Conservation (phyloP, 139 green algal genomes). For the Eudorina sp. region DNA sequence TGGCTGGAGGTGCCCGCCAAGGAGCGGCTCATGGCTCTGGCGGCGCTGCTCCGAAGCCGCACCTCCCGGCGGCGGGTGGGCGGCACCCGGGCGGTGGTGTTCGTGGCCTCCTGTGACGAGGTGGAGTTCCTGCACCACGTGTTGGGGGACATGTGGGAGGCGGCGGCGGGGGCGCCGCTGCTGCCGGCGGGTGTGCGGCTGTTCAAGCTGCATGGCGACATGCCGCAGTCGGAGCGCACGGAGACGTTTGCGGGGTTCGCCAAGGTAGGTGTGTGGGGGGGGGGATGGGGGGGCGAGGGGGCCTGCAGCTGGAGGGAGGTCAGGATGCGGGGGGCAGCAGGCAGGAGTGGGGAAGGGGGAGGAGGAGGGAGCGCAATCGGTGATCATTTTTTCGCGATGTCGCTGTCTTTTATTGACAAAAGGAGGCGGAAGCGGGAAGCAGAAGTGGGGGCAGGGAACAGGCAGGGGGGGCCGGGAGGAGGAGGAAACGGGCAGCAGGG, state of each 20-base stretch:
- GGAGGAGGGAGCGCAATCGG: too few species aligned
- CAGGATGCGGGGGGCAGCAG: too few species aligned
- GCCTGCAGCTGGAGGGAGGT: neutral
- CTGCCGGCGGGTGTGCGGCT: constrained; percentile 61
- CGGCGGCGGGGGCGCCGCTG: constrained; percentile 54
- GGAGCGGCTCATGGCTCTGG: constrained; percentile 84
- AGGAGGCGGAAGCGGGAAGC: too few species aligned
- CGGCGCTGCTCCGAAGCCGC: constrained; percentile 63
- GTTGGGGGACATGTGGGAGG: constrained; percentile 56
- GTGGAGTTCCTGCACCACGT: constrained; percentile 89
- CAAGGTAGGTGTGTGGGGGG: constrained; percentile 37
- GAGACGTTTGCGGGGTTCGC: constrained; percentile 83
- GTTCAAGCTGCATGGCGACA: constrained; percentile 94
- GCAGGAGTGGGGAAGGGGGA: neutral
- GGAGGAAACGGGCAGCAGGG: too few species aligned
- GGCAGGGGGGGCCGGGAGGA: too few species aligned
- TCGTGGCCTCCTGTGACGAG: constrained; percentile 91
- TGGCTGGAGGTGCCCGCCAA: constrained; percentile 88
- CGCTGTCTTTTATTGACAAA: too few species aligned
- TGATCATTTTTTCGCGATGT: too few species aligned
- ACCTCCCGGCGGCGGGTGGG: constrained; percentile 23
- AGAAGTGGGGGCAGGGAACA: too few species aligned
- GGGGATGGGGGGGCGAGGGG: neutral
- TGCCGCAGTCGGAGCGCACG: constrained; percentile 87
- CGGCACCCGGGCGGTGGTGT: constrained; percentile 88